phyloP scores from a whole-genome alignment of 495 filamentous ascomycete species.

The Cercophora samala region DNA sequence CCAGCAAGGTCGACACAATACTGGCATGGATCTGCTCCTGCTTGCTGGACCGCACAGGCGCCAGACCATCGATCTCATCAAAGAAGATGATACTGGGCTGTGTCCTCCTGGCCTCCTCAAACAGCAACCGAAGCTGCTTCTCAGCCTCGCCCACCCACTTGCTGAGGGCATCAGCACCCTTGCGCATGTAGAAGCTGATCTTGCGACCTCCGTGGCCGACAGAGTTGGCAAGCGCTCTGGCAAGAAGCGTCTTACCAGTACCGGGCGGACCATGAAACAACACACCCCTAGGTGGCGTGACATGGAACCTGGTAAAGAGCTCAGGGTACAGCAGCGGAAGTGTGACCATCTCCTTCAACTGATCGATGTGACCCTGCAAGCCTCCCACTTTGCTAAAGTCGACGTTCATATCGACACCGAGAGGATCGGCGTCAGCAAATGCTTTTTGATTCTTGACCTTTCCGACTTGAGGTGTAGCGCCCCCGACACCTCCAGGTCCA shows the following conservation, averaged over 20 bases:
- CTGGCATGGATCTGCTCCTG: constrained; percentile 98
- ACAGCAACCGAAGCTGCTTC: constrained; percentile 84
- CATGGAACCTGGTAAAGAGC: constrained; percentile 85
- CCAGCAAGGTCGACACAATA: constrained; percentile 91
- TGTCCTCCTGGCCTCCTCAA: constrained; percentile 90
- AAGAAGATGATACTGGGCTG: constrained; percentile 99
- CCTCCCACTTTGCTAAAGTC: constrained; percentile 93
- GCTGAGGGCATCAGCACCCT: constrained; percentile 92
- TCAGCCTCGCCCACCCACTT: constrained; percentile 99
- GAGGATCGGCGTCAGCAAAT: constrained; percentile 86
- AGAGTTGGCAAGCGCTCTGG: constrained; percentile 82
- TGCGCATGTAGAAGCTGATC: constrained; percentile 98
- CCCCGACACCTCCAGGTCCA: constrained; percentile 49
- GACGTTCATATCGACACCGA: constrained; percentile 86
- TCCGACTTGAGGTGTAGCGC: constrained; percentile 80
- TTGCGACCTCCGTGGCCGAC: constrained; percentile 76
- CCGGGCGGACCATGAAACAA: constrained; percentile 96
- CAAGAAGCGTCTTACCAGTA: constrained; percentile 94
- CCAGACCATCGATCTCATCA: constrained; percentile 95
- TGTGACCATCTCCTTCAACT: constrained; percentile 96
- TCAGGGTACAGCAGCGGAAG: constrained; percentile 92
- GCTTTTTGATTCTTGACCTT: constrained; percentile 75
- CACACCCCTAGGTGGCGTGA: constrained; percentile 90
- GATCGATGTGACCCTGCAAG: constrained; percentile 84
- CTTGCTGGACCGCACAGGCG: constrained; percentile 92